Percentiles rank a stretch among this genome's conserved stretches.
These are phyloP conservation scores for Colletotrichum sp. DNA, from an alignment of 2,329 filamentous ascomycete genomes.

Conservation along the genomic window DNA sequence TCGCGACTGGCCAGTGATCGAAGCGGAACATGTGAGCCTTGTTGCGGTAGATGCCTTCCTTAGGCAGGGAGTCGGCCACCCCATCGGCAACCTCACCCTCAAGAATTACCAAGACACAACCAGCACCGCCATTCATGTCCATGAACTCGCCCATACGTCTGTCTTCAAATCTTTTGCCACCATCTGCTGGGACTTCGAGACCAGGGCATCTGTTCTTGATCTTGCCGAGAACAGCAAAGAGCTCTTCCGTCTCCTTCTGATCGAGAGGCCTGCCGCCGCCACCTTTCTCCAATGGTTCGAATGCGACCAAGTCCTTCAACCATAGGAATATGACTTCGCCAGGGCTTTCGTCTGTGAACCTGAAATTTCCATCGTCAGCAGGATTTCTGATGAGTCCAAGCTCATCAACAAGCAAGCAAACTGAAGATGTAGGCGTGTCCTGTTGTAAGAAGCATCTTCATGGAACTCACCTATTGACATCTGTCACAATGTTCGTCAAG, in stretches of 20 bases:
- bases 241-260: constrained; percentile 40
- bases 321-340: background rate
- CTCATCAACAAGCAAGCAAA: no score
- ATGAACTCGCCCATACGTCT: constrained; percentile 32
- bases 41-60: constrained; percentile 32
- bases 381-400: no score
- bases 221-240: constrained; percentile 44
- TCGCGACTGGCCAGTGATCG: rapidly evolving
- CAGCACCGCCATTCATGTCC: constrained; percentile 31
- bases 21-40: background rate
- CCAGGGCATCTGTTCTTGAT: constrained; percentile 45
- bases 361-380: background rate
- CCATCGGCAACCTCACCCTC: constrained; percentile 24
- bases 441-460: background rate
- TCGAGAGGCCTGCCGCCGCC: constrained; percentile 27
- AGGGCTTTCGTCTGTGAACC: background rate
- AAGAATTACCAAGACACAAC: constrained; percentile 33
- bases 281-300: background rate
- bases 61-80: background rate
- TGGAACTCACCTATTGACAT: background rate
- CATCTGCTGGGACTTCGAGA: constrained; percentile 12
- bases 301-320: background rate
- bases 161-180: constrained; percentile 16
- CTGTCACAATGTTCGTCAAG: background rate
- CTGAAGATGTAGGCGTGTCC: background rate